These are phyloP conservation scores for Candida nanaspora DNA, from an alignment of 805 yeast genomes.

Conservation along the genomic window DNA sequence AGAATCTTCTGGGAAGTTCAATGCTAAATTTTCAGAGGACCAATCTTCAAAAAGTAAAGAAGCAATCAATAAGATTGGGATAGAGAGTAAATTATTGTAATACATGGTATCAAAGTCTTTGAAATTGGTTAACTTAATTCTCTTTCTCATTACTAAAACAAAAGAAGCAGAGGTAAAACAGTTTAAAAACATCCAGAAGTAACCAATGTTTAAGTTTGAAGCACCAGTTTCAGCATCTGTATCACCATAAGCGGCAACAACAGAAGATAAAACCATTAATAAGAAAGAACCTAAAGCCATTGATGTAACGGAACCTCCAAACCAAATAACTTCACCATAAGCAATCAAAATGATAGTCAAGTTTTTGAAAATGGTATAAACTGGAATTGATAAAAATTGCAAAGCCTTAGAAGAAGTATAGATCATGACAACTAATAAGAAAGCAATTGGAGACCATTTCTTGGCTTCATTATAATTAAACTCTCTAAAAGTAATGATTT, in stretches of 20 bases:
- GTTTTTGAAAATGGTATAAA: slow-evolving; percentile 96
- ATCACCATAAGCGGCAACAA: slow-evolving; percentile 87
- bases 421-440: slow-evolving; percentile 85
- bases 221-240: slow-evolving; percentile 31
- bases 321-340: slow-evolving; percentile 96
- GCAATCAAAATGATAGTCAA: slow-evolving; percentile 95
- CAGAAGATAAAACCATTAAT: slow-evolving; percentile 92
- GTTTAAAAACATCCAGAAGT: slow-evolving; percentile 95
- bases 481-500: slow-evolving; percentile 79
- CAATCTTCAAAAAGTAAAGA: slow-evolving; percentile 87
- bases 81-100: slow-evolving; percentile 90
- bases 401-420: slow-evolving; percentile 95
- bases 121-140: slow-evolving; percentile 94
- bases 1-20: slow-evolving; percentile 71
- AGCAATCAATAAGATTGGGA: slow-evolving; percentile 76
- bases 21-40: slow-evolving; percentile 69
- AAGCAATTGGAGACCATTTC: slow-evolving; percentile 93
- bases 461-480: slow-evolving; percentile 83
- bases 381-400: slow-evolving; percentile 87
- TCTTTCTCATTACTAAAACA: slow-evolving; percentile 92
- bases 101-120: slow-evolving; percentile 97
- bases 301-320: slow-evolving; percentile 84
- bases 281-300: slow-evolving; percentile 86
- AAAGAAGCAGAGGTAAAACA: slow-evolving; percentile 92
- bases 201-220: slow-evolving; percentile 58